Base-by-base conservation (phyloP, 129 eudicot species). In the Flaveria robusta region DNA sequence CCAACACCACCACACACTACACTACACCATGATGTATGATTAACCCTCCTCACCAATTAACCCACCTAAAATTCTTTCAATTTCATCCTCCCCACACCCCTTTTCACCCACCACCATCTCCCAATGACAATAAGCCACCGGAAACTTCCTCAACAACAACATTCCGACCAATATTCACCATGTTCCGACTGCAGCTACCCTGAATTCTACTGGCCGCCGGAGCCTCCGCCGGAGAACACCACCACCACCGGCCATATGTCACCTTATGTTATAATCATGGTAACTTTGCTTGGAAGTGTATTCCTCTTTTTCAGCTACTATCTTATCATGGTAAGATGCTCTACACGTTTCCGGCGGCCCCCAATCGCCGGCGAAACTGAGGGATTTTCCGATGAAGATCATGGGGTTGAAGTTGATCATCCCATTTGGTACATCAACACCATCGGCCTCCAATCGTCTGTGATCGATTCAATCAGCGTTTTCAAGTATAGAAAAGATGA, bases 341-440 rank as follows among this genome's bases (percentile, higher is more conserved):
- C 81, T 1, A 66, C 66, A 5, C 76, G 83, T 29, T 81, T 86
- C 9, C 59, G 85, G 24, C 76, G 65, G 1, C 43, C 72, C n/a
- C 64, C 24, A 0, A 23, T 80, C 14, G 20, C 55, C 58, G 70
- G 49, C 9, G 60, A 75, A 56, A 55, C 12, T 1, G 81, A 72
- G 14, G 84, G 80, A 9, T 54, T 81, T 46, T 46, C 77, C 0
- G 83, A 86, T 15, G 83, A 88, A 10, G 83, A 83, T 26, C 83
- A 24, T 18, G 75, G 74, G 1, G 70, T 85, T 5, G 34, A 58
- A 19, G 68, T 81, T 45, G 91, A 87, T 78, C 83, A 89, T 71
- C 96, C 91, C 39, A 87, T 87, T 12, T 89, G 96, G 96, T 74
- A 82, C 63, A 89, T 89, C 80, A 68, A 81, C 46, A 89, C 91